Conservation (phyloP, 352 stramenopile species). For the Thalassiosira livingstoniorum region DNA sequence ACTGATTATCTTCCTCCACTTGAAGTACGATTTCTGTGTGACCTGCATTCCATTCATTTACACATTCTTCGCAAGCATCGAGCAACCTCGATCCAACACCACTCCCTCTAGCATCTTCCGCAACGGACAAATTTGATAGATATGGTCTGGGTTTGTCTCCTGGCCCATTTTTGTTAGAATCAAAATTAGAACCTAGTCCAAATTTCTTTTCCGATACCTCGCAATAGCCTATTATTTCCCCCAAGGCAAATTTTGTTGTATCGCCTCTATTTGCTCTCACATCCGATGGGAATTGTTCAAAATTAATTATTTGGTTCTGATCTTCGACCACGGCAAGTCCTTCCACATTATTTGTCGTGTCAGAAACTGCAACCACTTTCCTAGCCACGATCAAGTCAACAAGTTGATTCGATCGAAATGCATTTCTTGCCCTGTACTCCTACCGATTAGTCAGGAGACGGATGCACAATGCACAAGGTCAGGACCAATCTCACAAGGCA, state of each 20-base stretch:
- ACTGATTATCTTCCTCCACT: conserved; percentile 81
- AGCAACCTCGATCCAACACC: conserved; percentile 73
- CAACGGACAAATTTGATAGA: conserved; percentile 76
- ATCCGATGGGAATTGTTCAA: conserved; percentile 16
- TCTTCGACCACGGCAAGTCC: conserved; percentile 5
- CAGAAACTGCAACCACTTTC: conserved; percentile 41
- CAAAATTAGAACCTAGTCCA: conserved; percentile 60
- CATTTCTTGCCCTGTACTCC: conserved; percentile 61
- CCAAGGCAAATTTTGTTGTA: conserved; percentile 49
- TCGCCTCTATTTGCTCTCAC: neutral
- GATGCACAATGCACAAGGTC: no score
- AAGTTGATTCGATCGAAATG: conserved; percentile 39
- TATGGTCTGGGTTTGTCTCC: conserved; percentile 55
- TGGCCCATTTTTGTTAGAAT: conserved; percentile 5
- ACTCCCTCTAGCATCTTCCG: conserved; percentile 58
- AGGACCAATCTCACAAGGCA: no score
- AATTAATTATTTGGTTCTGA: conserved; percentile 40
- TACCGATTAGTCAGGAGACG: no score
- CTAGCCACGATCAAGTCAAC: conserved; percentile 79
- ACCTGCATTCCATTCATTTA: conserved; percentile 53
- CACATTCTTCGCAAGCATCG: conserved; percentile 68
- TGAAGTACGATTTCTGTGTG: conserved; percentile 75
- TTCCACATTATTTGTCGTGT: conserved; percentile 9
- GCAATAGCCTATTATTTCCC: conserved; percentile 77
- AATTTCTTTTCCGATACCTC: conserved; percentile 77